A percentile compares a stretch with the other conserved stretches of the same genome.
phyloP scores from a whole-genome alignment of 2,329 filamentous ascomycete genomes.

The Diaporthe destruens region DNA sequence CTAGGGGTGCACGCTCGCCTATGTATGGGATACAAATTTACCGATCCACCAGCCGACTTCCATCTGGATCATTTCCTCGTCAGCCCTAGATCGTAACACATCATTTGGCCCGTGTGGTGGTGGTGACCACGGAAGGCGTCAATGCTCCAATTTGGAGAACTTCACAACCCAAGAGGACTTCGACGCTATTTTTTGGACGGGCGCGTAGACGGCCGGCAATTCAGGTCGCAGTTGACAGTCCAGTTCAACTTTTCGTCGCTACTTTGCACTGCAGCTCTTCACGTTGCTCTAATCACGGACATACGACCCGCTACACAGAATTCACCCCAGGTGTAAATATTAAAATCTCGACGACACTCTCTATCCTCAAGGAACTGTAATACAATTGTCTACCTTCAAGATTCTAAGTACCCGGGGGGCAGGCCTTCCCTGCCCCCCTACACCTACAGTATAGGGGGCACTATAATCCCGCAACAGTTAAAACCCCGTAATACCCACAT shows the following conservation, averaged over 20 bases:
- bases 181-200: background rate
- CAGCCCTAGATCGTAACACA: conserved; percentile 6
- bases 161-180: conserved; percentile 10
- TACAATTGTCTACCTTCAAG: background rate
- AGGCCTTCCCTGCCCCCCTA: no score
- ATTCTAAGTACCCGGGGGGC: no score
- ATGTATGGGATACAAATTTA: background rate
- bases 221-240: background rate
- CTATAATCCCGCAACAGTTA: no score
- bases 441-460: no score
- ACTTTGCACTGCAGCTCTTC: background rate
- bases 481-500: no score
- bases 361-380: background rate
- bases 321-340: background rate
- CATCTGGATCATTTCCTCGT: background rate
- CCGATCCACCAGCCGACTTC: background rate
- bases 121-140: background rate
- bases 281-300: background rate
- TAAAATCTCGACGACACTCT: background rate
- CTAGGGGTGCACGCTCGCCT: background rate
- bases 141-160: conserved; percentile 11
- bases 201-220: background rate
- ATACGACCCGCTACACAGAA: background rate
- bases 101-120: background rate
- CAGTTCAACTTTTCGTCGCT: background rate